These are phyloP conservation scores for Mycena rebaudengoi DNA, from an alignment of 768 basidiomycete species.

Conservation along the genomic window DNA sequence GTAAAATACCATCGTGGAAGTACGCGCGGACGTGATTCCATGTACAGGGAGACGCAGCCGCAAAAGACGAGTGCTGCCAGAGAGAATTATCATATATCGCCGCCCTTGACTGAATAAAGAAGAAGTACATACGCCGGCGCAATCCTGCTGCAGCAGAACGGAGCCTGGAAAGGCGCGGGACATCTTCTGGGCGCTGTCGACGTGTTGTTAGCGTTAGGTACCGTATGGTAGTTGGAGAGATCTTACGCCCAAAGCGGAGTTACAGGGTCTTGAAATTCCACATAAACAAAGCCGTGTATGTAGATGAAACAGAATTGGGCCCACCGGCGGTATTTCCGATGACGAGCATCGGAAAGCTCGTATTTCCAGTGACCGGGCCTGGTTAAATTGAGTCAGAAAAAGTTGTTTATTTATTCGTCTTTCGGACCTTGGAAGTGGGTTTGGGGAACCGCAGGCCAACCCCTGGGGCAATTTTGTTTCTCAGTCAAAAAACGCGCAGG, in stretches of 20 bases:
- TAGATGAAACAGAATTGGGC: not conserved
- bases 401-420: too few species aligned
- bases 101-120: not conserved
- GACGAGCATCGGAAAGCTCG: slow-evolving; percentile 48
- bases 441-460: not conserved
- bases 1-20: slow-evolving; percentile 26
- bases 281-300: not conserved
- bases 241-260: slow-evolving; percentile 19
- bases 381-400: not conserved
- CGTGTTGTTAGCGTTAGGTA: too few species aligned
- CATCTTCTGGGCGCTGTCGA: slow-evolving; percentile 48
- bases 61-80: not conserved
- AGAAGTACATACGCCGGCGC: slow-evolving; percentile 47
- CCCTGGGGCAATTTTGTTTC: not conserved
- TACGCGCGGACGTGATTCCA: slow-evolving; percentile 19
- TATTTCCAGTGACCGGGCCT: slow-evolving; percentile 48
- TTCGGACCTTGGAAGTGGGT: slow-evolving; percentile 3
- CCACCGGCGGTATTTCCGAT: slow-evolving; percentile 52
- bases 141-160: slow-evolving; percentile 52
- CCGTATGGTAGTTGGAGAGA: not conserved
- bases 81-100: not conserved
- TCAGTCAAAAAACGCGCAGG: not conserved
- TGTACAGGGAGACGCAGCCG: slow-evolving; percentile 12
- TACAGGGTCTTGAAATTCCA: slow-evolving; percentile 24
- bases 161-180: slow-evolving; percentile 46